Evolutionary conservation across 176 grass and related monocot species (phyloP).

Genomic region (Oryza officinalis): DNA sequence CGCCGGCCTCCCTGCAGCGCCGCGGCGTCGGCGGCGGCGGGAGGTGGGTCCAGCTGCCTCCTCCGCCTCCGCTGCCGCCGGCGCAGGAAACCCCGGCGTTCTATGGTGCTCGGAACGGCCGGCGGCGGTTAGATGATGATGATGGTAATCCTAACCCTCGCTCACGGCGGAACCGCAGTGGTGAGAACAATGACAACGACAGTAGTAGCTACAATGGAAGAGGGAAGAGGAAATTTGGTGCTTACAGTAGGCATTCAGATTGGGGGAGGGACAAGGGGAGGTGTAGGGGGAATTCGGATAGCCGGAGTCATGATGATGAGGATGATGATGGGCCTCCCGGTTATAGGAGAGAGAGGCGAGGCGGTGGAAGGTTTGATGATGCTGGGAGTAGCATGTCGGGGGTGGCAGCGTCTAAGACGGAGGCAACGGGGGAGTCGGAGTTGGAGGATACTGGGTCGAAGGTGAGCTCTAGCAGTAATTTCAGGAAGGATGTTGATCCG

Average conservation of each 20-base stretch:
- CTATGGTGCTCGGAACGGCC: constrained; percentile 30
- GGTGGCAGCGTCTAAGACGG: constrained; percentile 50
- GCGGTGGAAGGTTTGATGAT: constrained; percentile 52
- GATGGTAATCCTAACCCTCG: constrained; percentile 43
- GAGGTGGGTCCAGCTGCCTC: constrained; percentile 36
- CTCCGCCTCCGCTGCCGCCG: constrained; percentile 12
- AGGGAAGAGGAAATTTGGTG: constrained; percentile 59
- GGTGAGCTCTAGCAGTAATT: constrained; percentile 57
- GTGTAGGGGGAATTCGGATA: constrained; percentile 57
- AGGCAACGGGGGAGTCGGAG: constrained; percentile 66
- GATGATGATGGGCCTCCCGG: constrained; percentile 57
- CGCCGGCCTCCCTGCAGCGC: constrained; percentile 50
- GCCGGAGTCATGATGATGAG: constrained; percentile 55
- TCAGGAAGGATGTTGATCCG: constrained; percentile 45
- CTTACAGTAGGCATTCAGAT: constrained; percentile 58
- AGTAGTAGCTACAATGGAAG: constrained; percentile 51
- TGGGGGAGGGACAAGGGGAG: constrained; percentile 64
- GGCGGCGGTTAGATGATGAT: constrained; percentile 57
- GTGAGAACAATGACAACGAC: constrained; percentile 26
- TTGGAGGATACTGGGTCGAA: constrained; percentile 85
- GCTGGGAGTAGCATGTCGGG: constrained; percentile 71
- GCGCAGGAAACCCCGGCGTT: constrained; percentile 21
- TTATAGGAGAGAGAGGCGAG: constrained; percentile 55
- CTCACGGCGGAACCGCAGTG: constrained; percentile 15
- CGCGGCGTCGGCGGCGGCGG: constrained; percentile 21